Conservation (phyloP, 2,329 filamentous ascomycete genomes). For the Colletotrichum noveboracense region DNA sequence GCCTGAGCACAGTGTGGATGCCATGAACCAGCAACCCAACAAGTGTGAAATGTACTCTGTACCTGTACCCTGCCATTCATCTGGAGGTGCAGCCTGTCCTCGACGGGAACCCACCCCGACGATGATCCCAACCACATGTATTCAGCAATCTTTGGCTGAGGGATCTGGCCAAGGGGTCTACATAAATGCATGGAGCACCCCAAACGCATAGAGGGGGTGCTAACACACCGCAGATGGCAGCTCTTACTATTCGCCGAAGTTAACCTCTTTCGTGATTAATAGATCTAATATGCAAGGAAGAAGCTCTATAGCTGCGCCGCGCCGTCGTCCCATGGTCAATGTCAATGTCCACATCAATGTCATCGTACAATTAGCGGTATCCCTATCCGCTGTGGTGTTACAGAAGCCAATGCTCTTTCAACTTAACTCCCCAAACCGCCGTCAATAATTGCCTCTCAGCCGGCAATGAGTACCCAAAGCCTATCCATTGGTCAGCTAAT, state of each 20-base stretch:
- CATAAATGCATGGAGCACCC: not conserved
- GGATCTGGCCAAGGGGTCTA: not conserved
- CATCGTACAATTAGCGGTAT: slow-evolving; percentile 11
- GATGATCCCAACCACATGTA: not conserved
- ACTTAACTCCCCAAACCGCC: not conserved
- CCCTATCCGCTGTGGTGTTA: slow-evolving; percentile 12
- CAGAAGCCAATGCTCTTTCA: slow-evolving; percentile 7
- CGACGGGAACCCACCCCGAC: not conserved
- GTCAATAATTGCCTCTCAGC: slow-evolving; percentile 33
- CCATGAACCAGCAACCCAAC: too few species aligned
- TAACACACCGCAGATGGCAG: not conserved
- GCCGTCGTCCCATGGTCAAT: not conserved
- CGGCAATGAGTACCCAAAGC: slow-evolving; percentile 72
- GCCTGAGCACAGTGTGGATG: too few species aligned
- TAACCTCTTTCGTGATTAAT: slow-evolving; percentile 18
- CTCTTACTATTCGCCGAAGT: not conserved
- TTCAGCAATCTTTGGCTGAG: not conserved
- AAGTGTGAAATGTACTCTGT: not conserved
- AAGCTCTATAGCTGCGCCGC: slow-evolving; percentile 9
- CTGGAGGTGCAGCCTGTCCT: not conserved
- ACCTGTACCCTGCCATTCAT: not conserved
- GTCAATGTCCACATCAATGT: not conserved
- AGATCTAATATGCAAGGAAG: slow-evolving; percentile 18
- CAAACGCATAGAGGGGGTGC: not conserved
- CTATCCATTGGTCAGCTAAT: slow-evolving; percentile 32